Conservation (phyloP, 192 early-diverging fungal species). For the Entomortierella beljakovae region DNA sequence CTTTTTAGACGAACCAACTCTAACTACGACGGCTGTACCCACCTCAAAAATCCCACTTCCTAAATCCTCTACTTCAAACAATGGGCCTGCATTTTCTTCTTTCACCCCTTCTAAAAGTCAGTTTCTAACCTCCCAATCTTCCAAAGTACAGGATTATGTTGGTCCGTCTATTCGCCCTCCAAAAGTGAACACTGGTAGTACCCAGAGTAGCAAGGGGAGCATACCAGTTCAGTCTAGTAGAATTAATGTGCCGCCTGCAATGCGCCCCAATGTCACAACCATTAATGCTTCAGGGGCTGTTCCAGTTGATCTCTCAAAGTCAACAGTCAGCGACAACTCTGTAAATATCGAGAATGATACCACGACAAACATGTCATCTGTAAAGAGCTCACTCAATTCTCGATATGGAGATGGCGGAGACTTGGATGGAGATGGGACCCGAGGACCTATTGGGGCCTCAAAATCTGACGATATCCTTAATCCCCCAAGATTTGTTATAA, state of each 20-base stretch:
- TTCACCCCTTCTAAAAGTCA: slow-evolving; percentile 27
- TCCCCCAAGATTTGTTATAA: slow-evolving; percentile 36
- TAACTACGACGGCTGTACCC: slow-evolving; percentile 2
- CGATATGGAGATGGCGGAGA: slow-evolving; percentile 9
- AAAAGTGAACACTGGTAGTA: neutral
- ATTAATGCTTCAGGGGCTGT: slow-evolving; percentile 28
- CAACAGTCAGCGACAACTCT: slow-evolving; percentile 24
- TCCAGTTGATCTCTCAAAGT: slow-evolving; percentile 23
- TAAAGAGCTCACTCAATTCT: neutral
- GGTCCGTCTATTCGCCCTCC: slow-evolving; percentile 1
- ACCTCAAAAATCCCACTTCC: slow-evolving; percentile 6
- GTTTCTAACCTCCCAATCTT: slow-evolving; percentile 41
- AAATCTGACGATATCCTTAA: slow-evolving; percentile 24
- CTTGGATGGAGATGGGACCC: slow-evolving; percentile 4
- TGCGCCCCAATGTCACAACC: slow-evolving; percentile 37
- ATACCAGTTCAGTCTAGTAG: neutral
- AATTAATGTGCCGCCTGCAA: slow-evolving; percentile 2
- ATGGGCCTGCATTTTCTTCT: slow-evolving; percentile 11
- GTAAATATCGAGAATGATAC: slow-evolving; percentile 8
- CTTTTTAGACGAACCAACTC: slow-evolving; percentile 22
- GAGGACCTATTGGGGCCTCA: slow-evolving; percentile 3
- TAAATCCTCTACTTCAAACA: neutral
- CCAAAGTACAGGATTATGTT: slow-evolving; percentile 28
- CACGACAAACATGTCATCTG: neutral
- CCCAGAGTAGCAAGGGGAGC: slow-evolving; percentile 6